Evolutionary conservation across 2,329 filamentous ascomycete genomes (phyloP).

Genomic region (Bipolaris victoriae): DNA sequence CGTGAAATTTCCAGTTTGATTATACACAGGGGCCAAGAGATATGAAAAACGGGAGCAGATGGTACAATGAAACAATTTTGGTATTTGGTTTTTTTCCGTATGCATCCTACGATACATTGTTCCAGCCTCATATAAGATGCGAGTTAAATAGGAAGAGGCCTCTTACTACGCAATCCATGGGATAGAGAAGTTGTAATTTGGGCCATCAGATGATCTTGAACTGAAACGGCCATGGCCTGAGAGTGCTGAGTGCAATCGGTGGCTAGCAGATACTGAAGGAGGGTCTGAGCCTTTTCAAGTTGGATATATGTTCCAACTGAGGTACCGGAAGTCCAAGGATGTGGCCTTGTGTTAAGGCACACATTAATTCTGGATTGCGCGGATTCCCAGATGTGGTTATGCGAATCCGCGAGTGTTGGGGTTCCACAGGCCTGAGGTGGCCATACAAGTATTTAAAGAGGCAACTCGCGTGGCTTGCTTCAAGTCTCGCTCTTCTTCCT

Average conservation of each 20-base stretch:
- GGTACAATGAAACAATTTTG: too few species aligned
- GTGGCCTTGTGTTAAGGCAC: background rate
- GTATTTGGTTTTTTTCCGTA: background rate
- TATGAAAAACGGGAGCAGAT: too few species aligned
- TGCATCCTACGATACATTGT: background rate
- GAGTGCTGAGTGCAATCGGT: background rate
- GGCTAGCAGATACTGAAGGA: background rate
- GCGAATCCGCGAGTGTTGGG: background rate
- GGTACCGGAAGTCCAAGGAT: background rate
- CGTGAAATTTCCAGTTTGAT: too few species aligned
- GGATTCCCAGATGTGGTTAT: background rate
- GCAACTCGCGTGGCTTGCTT: slow-evolving; percentile 6
- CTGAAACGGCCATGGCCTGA: background rate
- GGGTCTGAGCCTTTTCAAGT: background rate
- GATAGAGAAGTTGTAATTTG: background rate
- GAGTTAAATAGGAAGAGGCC: background rate
- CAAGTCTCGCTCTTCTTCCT: slow-evolving; percentile 59
- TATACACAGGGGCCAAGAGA: too few species aligned
- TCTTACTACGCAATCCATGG: background rate
- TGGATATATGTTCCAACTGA: background rate
- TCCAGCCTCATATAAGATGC: background rate
- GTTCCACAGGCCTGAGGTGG: background rate
- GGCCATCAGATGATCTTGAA: background rate
- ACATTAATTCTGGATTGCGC: background rate
- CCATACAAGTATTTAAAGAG: background rate